Conservation (phyloP, 2,329 filamentous ascomycete species). For the Pseudogymnoascus sp. region DNA sequence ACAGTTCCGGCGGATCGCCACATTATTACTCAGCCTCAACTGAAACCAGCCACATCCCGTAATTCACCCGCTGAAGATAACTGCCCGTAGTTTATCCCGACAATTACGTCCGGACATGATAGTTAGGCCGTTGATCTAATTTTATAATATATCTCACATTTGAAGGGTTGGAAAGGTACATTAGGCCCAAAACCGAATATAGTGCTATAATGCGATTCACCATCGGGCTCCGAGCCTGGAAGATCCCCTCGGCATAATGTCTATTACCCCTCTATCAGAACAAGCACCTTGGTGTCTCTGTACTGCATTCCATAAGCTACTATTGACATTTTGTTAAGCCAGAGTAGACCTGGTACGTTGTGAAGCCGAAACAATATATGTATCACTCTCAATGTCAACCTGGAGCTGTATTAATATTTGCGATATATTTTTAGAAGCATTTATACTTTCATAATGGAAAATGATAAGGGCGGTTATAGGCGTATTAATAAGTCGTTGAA, state of each 20-base stretch:
- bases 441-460: not conserved
- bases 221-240: not conserved
- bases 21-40: not conserved
- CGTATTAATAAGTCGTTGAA: slow-evolving; percentile 1
- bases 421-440: not conserved
- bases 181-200: not conserved
- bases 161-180: not conserved
- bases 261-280: not conserved
- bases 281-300: not conserved
- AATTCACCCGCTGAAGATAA: not conserved
- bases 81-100: not conserved
- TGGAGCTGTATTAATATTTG: not conserved
- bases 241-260: not conserved
- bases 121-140: not conserved
- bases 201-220: not conserved
- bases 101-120: not conserved
- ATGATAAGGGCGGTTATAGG: not conserved
- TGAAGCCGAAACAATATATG: not conserved
- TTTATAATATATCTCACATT: not conserved
- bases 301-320: not conserved
- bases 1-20: not conserved
- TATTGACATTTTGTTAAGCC: not conserved
- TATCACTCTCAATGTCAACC: not conserved
- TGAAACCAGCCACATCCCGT: not conserved
- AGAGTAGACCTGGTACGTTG: not conserved